Evolutionary conservation across 1,139 yeast genomes (phyloP), one percentile per base, ranked within the genome.

Genomic region (Candida tropicalis): DNA sequence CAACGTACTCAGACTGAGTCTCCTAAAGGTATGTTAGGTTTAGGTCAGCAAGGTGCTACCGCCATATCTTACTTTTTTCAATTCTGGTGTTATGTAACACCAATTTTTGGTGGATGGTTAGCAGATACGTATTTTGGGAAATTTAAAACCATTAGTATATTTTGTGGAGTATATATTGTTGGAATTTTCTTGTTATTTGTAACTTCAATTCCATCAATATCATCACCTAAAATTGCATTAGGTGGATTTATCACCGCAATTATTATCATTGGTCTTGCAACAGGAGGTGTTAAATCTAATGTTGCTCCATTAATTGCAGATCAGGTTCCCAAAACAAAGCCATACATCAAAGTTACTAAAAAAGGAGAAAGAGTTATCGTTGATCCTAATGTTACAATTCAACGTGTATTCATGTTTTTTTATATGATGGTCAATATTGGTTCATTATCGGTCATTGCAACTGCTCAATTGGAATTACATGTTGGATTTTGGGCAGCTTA

Each of bases 201-300:
- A 48, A 85, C 95, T 38, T 83, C 93, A 10, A 65, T 87, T 48
- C 93, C 93, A 17, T 59, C 75, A 15, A 75, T 84, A 45, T 73
- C 84, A 31, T 61, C 63, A 20, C 64, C 66, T 36, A 73, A 65
- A 60, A 54, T 77, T 65, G 61, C 72, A 56, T 54, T 68, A 65
- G 66, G 84, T 68, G 77, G 77, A 16, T 62, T 80, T 81, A 51
- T 77, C 73, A 72, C 77, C 35, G 74, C 86, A 36, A 81, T 87
- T 63, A 68, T 86, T 45, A 63, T 82, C 44, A 79, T 87, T 57
- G 93, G 93, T 55, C 55, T 84, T 35, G 93, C 88, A 43, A 83
- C 93, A 23, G 95, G 95, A 59, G 84, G 90, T 59, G 87, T 87
- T 60, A 87, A 87, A 63, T 74, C 91, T 31, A 85, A 86, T 55